Evolutionary conservation across 2,329 filamentous ascomycete genomes (phyloP), one percentile per base, ranked within the genome.

Genomic region (Neocatenulostroma microsporum): DNA sequence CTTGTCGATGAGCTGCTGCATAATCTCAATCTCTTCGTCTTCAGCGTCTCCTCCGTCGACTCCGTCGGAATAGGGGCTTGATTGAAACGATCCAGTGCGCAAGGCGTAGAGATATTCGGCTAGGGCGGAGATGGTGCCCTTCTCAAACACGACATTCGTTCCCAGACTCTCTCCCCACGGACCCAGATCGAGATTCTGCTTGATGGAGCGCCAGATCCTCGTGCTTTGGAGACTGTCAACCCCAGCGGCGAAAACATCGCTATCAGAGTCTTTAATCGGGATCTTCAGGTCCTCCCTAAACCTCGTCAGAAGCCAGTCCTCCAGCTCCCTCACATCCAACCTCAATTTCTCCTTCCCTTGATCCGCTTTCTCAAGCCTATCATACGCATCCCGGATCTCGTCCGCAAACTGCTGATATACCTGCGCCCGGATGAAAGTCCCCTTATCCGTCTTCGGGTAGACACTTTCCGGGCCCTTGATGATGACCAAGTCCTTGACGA

Each of bases 371-470:
- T 46, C 33, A 14, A 29, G 26, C 21, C 34, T 36, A 5, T 30
- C 43, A 26, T 36, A 39, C 19, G 39, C 50, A 3, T 49, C 47
- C n/a, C 69, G 61, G 26, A 76, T 75, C 11, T 66, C 49, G 0
- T 62, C 49, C 9, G 62, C 59, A 36, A 74, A 76, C 19, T 66
- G 55, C 29, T 58, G 56, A 44, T 75, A 73, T 6, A 71, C 63
- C 13, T 66, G 64, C 3, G 66, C 66, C 3, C 73, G 65, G 33
- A 76, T 75, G 37, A 73, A 65, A 0, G 70, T 76, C 3, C 70
- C 70, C 49, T 78, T 77, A 41, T 76, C 74, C 1, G 74, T 77
- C 25, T 54, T 56, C 1, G 72, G 63, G 44, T 73, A 77, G 3
- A 53, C 43, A 4, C 62, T 64, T 1, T 66, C 67, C 0, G 60